phyloP scores from a whole-genome alignment of 306 rosid species.

The Medicago ruthenica region DNA sequence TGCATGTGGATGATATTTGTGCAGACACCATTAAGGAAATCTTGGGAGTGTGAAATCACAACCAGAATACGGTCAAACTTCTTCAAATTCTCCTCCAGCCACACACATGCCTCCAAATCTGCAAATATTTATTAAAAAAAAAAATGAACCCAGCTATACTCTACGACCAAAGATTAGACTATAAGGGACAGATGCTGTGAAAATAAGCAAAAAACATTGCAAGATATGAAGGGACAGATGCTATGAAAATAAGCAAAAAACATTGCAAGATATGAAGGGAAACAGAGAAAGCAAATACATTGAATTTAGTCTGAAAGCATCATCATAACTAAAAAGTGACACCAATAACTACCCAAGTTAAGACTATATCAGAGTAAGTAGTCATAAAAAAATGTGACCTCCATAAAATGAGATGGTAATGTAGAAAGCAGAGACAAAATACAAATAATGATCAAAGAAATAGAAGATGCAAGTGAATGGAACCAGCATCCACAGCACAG shows the following conservation, averaged over 20 bases:
- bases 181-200: background rate
- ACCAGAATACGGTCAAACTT: conserved; percentile 92
- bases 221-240: background rate
- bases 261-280: background rate
- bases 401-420: conserved; percentile 7
- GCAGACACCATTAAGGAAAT: conserved; percentile 98
- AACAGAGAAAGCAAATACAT: background rate
- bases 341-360: background rate
- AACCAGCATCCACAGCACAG: background rate
- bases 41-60: conserved; percentile 97
- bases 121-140: conserved; percentile 35
- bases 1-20: conserved; percentile 99
- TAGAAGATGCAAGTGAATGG: background rate
- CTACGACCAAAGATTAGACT: background rate
- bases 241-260: background rate
- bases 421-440: background rate
- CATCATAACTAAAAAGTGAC: conserved; percentile 12
- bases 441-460: conserved; percentile 15
- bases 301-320: conserved; percentile 3
- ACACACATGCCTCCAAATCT: conserved; percentile 99
- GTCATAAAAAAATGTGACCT: conserved; percentile 1
- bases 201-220: background rate
- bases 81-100: conserved; percentile 96
- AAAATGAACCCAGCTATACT: background rate
- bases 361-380: background rate